phyloP scores from a whole-genome alignment of 108 stramenopile genomes.

The Fistulifera pelliculosa region DNA sequence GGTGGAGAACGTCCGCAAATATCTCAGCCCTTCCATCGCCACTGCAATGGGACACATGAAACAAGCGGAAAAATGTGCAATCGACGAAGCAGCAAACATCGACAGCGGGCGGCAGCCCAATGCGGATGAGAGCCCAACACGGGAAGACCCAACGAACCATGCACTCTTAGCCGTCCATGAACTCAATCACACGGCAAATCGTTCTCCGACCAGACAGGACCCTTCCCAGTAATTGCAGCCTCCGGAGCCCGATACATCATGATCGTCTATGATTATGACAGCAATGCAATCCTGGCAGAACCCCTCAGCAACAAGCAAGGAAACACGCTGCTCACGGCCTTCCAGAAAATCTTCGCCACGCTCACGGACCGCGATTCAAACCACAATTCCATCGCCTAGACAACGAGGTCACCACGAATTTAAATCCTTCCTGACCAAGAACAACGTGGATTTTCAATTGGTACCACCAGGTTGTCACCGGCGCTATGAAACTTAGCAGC shows the following conservation, averaged over 20 bases:
- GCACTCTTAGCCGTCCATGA: no score
- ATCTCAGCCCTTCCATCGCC: no score
- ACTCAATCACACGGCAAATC: no score
- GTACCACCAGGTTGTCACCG: conserved; percentile 25
- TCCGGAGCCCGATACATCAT: conserved; percentile 20
- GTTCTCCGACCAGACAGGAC: conserved; percentile 32
- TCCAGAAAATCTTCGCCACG: conserved; percentile 5
- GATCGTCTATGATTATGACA: conserved; percentile 27
- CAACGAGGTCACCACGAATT: conserved; percentile 16
- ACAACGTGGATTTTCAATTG: conserved; percentile 16
- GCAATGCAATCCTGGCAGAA: conserved; percentile 19
- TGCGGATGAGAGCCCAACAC: no score
- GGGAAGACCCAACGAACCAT: no score
- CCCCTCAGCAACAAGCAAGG: conserved; percentile 10
- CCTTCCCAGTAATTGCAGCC: conserved; percentile 14
- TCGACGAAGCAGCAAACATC: no score
- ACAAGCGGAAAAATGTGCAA: no score
- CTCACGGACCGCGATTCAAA: no score
- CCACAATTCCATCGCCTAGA: conserved; percentile 25
- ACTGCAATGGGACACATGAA: no score
- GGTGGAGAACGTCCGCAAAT: no score
- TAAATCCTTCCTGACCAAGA: conserved; percentile 3
- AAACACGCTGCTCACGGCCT: neutral
- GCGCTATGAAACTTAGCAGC: conserved; percentile 35
- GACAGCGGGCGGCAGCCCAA: no score